Evolutionary conservation across 2,329 filamentous ascomycete genomes (phyloP).

Genomic region (Harringtonia aguacate): DNA sequence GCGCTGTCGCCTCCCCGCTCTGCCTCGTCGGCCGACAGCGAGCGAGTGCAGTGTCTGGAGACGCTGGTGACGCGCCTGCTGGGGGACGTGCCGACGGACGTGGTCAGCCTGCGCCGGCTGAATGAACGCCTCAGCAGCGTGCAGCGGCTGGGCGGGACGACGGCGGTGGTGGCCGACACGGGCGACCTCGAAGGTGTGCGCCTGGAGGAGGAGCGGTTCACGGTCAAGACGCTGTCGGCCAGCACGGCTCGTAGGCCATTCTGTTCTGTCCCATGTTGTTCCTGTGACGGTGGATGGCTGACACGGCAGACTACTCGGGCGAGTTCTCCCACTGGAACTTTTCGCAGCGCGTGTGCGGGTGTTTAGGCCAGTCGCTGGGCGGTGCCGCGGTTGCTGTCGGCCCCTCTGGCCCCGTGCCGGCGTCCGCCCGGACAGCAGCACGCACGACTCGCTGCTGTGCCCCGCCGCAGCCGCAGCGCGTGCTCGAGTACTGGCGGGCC

Average conservation of each 20-base stretch:
- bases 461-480: no score
- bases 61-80: conserved; percentile 10
- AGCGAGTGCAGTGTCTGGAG: conserved; percentile 7
- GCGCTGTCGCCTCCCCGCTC: background rate
- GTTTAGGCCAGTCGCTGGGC: background rate
- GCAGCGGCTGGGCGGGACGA: background rate
- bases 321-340: conserved; percentile 45
- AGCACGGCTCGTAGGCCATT: conserved; percentile 27
- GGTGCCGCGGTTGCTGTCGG: no score
- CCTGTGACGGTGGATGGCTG: background rate
- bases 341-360: conserved; percentile 28
- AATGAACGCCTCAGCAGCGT: conserved; percentile 8
- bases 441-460: no score
- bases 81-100: conserved; percentile 10
- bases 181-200: conserved; percentile 13
- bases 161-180: background rate
- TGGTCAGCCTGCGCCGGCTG: conserved; percentile 13
- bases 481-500: conserved; percentile 7
- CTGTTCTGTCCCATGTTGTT: no score
- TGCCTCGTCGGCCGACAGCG: background rate
- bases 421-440: no score
- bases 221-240: conserved; percentile 19
- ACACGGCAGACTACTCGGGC: conserved; percentile 34
- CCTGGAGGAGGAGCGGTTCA: conserved; percentile 19
- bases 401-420: no score